Evolutionary conservation across 139 green algal genomes (phyloP), one percentile per base, ranked within the genome.

Genomic region (Chlorella sp.): DNA sequence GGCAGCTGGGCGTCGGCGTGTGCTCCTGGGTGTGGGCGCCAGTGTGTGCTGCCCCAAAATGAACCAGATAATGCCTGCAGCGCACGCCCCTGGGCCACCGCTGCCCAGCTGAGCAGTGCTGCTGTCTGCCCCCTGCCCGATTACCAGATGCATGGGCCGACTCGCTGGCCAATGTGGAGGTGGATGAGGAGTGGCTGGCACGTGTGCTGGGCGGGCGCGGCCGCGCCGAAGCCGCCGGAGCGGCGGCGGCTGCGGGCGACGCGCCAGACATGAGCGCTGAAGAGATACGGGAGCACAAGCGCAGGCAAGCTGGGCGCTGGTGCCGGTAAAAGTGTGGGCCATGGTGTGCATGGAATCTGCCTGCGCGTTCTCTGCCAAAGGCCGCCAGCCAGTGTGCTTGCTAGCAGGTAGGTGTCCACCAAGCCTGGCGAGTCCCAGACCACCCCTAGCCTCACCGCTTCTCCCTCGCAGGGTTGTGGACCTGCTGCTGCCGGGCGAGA

Each of bases 141-240:
- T 69, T 2, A 3, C 30, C 70, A 78, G 93, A 96, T 74, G 90
- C 92, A 3, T 96, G 93, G 93, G 85, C 94, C 63, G 93, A 95
- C 56, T 83, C 44, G 25, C 72, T 95, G 38, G 76, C 86, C 60
- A 86, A 73, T 83, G 74, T 84, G 79, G 70, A 86, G 28, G 81
- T 86, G 69, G 81, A 86, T 34, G 81, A 64, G 81, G 69, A 36
- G 56, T 86, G 81, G 81, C 81, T 86, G 56, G 36, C 69, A 3
- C 68, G 81, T 1, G 70, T 86, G 56, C 78, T 71, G 65, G 23
- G 17, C 11, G 82, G 51, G 41, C 82, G 56, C 25, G 32, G 57
- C 3, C 60, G 63, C 0, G 38, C n/a, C 4, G 73, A 34, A 0
- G 84, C 83, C 15, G 13, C 12, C 11, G 83, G 82, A 1, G 80